A percentile compares a stretch with the other conserved stretches of the same genome.
Evolutionary conservation across 208 protist genomes (phyloP).

Genomic region (Trypanosoma avium): DNA sequence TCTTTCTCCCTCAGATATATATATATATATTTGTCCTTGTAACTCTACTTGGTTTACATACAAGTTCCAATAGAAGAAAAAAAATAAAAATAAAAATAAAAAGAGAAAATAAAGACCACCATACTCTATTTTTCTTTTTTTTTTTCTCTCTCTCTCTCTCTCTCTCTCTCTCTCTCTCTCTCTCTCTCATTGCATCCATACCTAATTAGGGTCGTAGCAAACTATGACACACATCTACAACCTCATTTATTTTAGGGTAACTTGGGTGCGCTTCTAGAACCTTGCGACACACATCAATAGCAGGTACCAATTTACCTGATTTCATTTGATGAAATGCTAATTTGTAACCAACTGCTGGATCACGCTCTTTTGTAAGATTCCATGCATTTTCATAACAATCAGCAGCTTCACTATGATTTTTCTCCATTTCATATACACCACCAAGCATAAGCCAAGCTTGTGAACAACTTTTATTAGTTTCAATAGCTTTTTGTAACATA

Average conservation of each 20-base stretch:
- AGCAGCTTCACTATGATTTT: slow-evolving; percentile 88
- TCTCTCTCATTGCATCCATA: neutral
- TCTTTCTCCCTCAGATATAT: no score
- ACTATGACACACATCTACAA: slow-evolving; percentile 90
- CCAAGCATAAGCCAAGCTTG: slow-evolving; percentile 88
- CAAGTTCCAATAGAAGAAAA: no score
- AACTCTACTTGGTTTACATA: no score
- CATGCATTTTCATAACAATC: slow-evolving; percentile 94
- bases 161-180: neutral
- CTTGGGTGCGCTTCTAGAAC: slow-evolving; percentile 84
- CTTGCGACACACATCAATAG: slow-evolving; percentile 94
- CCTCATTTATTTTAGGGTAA: slow-evolving; percentile 93
- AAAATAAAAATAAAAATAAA: slow-evolving; percentile 16
- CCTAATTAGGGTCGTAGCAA: slow-evolving; percentile 67
- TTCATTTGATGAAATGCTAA: slow-evolving; percentile 97
- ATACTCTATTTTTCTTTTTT: neutral
- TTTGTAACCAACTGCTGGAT: slow-evolving; percentile 93
- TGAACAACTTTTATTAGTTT: slow-evolving; percentile 77
- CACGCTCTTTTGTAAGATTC: slow-evolving; percentile 80
- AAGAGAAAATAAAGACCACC: neutral
- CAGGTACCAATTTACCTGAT: slow-evolving; percentile 86
- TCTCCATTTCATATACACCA: slow-evolving; percentile 86
- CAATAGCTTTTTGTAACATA: slow-evolving; percentile 58
- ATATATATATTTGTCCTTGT: no score
- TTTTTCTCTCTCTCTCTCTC: neutral